Base-by-base conservation (phyloP, 805 yeast genomes). In the Metschnikowia hibisci region DNA sequence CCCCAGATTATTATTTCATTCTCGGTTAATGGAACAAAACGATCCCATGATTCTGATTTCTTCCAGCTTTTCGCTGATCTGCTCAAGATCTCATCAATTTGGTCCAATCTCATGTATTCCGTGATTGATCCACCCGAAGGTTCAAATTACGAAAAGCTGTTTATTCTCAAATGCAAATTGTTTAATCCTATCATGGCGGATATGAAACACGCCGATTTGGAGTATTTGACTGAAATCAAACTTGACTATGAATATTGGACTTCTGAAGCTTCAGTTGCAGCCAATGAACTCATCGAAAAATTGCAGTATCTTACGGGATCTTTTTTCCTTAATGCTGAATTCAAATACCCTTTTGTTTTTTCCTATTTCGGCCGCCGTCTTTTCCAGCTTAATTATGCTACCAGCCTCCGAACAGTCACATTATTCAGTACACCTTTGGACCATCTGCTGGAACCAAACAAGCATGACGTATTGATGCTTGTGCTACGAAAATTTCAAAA, bases 291-390 rank as follows among this genome's bases (percentile, higher is more conserved):
- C n/a, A 22, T 41, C 26, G 47, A 44, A n/a, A 44, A 50, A 14
- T 43, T 63, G 25, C 58, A 60, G 41, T 60, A 57, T 38, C 41
- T 53, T 42, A 35, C 62, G 11, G 30, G 52, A 1, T 55, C 64
- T 5, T 41, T 59, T 25, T 15, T 63, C 7, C 16, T 65, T n/a
- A 50, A 60, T n/a, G 44, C 63, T 6, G 72, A 66, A 44, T 40
- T 37, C 32, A 38, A 42, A 25, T 61, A 43, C 37, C 71, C 72
- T 1, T 55, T 65, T 25, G 53, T 62, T 3, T 65, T 66, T 32
- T 64, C 69, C 15, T 51, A 52, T 12, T 52, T 56, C 39, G 68
- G 67, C 1, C 47, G 67, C 26, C 54, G 46, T 15, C 46, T 58
- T 22, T 47, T 64, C 16, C 45, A 46, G 34, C 30, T 48, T n/a